Base-by-base conservation (phyloP, 1,139 yeast genomes). In the Debaryomycetaceae sp. region DNA sequence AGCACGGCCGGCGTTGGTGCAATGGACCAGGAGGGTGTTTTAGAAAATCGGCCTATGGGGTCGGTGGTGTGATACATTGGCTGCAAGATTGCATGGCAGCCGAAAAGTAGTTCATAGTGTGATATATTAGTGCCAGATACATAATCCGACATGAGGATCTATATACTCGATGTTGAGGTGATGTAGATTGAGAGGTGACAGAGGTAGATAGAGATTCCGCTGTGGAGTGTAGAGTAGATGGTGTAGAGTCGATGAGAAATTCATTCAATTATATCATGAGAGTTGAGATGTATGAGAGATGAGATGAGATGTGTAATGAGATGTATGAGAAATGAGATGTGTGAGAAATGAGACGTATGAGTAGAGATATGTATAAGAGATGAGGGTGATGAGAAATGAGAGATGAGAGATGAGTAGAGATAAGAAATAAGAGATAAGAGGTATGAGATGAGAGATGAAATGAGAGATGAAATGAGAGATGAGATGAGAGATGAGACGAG, bases 231-330 rank as follows among this genome's bases (percentile, higher is more conserved):
- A 17, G 20, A 17, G 20, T 17, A 17, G 20, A 17, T 17, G 4
- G 20, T 17, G 20, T 17, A 17, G 4, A 17, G 20, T 17, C 20
- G 20, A 17, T 11, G 11, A 27, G 11, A 27, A 27, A 2, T 27
- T 8, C 11, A 27, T 27, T 27, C 31, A 27, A 27, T 27, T 27
- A 11, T 8, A 8, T 27, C 11, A 27, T 27, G 31, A 8, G 31
- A 27, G 35, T 40, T 31, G 30, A 39, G 9, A 43, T 20, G 37
- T 11, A 24, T 37, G 27, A 13, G 13, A 14, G n/a, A 8, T 27
- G 24, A 11, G 36, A 37, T 40, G 42, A 45, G 45, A 46, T 43
- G 39, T 36, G 37, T 39, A 37, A 24, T 31, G 30, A 39, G 9
- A 43, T 20, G 37, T 11, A 24, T 37, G 27, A 13, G 13, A 14